Evolutionary conservation across 1,139 yeast species (phyloP).

Genomic region (Pneumocystis carinii): DNA sequence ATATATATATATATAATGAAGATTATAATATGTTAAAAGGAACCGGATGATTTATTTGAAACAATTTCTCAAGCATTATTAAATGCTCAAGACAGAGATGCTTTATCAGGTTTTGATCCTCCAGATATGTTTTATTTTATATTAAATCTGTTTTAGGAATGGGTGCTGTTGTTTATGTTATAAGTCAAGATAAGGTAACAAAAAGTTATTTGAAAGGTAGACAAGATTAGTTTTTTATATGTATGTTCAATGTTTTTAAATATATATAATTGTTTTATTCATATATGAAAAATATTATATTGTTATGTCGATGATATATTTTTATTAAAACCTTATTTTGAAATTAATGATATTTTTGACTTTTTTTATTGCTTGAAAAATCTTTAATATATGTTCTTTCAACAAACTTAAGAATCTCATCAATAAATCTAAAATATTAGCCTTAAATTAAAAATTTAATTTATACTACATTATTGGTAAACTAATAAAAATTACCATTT

Average conservation of each 20-base stretch:
- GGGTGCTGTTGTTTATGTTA: constrained; percentile 92
- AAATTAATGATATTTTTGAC: not conserved
- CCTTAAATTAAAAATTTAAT: not conserved
- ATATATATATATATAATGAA: not conserved
- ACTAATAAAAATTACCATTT: constrained; percentile 24
- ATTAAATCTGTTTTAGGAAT: constrained; percentile 21
- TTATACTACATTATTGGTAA: constrained; percentile 23
- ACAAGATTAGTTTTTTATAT: constrained; percentile 47
- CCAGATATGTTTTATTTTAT: not conserved
- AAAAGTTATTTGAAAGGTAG: constrained; percentile 82
- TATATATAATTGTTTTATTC: not conserved
- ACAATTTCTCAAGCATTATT: constrained; percentile 86
- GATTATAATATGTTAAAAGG: constrained; percentile 22
- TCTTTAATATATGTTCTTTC: not conserved
- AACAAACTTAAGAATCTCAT: not conserved
- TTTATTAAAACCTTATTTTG: not conserved
- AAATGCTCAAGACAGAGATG: constrained; percentile 95
- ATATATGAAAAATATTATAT: not conserved
- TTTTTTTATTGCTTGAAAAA: not conserved
- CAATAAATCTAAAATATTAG: not conserved
- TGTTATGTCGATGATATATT: not conserved
- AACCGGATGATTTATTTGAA: constrained; percentile 90
- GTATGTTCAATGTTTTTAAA: not conserved
- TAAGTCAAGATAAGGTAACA: constrained; percentile 81
- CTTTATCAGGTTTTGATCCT: constrained; percentile 55